A percentile compares a stretch with the other conserved stretches of the same genome.
Evolutionary conservation across 2,329 filamentous ascomycete species (phyloP).

Genomic region (Cytospora piceicola): DNA sequence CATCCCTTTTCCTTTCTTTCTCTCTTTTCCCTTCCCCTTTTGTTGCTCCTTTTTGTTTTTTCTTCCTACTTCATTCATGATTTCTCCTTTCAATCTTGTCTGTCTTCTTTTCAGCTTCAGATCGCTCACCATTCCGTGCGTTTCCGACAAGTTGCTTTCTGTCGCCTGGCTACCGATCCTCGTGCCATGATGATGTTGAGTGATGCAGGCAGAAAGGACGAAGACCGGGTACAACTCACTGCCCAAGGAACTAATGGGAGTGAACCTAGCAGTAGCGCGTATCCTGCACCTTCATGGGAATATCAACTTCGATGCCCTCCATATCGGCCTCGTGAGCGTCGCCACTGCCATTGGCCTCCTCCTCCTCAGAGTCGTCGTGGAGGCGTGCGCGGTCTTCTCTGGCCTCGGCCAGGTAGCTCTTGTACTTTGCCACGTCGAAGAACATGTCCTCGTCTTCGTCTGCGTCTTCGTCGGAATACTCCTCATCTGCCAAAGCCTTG

Average conservation of each 20-base stretch:
- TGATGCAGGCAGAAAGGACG: not conserved
- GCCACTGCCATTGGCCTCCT: not conserved
- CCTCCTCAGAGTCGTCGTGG: not conserved
- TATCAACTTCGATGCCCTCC: not conserved
- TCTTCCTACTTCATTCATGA: not conserved
- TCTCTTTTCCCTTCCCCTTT: constrained; percentile 17
- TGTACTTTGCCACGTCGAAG: constrained; percentile 20
- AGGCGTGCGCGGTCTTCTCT: constrained; percentile 10
- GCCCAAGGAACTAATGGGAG: not conserved
- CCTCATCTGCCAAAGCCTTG: constrained; percentile 26
- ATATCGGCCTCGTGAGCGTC: constrained; percentile 15
- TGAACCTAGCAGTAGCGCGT: constrained; percentile 10
- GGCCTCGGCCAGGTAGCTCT: constrained; percentile 16
- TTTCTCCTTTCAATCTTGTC: not conserved
- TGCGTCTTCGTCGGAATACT: constrained; percentile 25
- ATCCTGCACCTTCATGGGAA: constrained; percentile 18
- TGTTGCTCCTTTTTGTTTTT: constrained; percentile 5
- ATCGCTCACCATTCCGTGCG: not conserved
- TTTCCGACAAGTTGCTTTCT: not conserved
- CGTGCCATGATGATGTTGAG: not conserved
- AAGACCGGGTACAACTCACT: not conserved
- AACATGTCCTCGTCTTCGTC: not conserved
- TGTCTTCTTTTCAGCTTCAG: not conserved
- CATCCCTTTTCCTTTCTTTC: constrained; percentile 25
- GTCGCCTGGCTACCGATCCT: not conserved